A percentile compares a stretch with the other conserved stretches of the same genome.
These are phyloP conservation scores for Xylariomycetidae sp. DNA, from an alignment of 2,329 filamentous ascomycete genomes.

Conservation along the genomic window DNA sequence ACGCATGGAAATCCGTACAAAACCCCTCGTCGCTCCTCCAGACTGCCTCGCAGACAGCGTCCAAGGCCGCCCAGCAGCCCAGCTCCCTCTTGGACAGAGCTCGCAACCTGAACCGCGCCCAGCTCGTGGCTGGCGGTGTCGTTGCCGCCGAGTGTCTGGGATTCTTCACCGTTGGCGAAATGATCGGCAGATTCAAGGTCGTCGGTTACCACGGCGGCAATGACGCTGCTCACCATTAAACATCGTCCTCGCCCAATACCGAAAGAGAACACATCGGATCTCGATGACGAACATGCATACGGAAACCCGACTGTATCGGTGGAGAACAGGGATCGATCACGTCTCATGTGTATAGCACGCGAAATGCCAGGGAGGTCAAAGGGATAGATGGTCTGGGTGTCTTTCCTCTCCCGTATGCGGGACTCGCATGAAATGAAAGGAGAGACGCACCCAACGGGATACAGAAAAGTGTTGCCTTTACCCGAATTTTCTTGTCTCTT, in stretches of 20 bases:
- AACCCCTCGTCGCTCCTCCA: constrained; percentile 60
- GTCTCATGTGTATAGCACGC: no score
- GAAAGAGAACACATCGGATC: constrained; percentile 9
- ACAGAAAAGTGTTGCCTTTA: no score
- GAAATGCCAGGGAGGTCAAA: no score
- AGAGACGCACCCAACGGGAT: no score
- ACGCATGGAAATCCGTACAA: constrained; percentile 63
- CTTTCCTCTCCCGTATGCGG: no score
- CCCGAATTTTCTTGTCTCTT: no score
- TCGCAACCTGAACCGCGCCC: constrained; percentile 65
- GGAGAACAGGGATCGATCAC: no score
- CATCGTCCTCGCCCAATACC: not conserved
- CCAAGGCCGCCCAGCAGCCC: constrained; percentile 45
- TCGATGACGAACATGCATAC: no score
- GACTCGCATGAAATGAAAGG: no score
- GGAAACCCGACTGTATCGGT: no score
- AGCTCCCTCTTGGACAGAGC: constrained; percentile 37
- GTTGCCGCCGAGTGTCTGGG: constrained; percentile 82
- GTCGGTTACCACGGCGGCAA: constrained; percentile 80
- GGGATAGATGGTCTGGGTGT: no score
- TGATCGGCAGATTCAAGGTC: constrained; percentile 92
- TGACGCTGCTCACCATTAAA: constrained; percentile 55
- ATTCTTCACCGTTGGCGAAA: constrained; percentile 98
- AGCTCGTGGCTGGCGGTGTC: constrained; percentile 71
- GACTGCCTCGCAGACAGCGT: constrained; percentile 35